A percentile compares a stretch with the other conserved stretches of the same genome.
Conservation (phyloP, 352 stramenopile genomes). For the Phytophthora sp. region DNA sequence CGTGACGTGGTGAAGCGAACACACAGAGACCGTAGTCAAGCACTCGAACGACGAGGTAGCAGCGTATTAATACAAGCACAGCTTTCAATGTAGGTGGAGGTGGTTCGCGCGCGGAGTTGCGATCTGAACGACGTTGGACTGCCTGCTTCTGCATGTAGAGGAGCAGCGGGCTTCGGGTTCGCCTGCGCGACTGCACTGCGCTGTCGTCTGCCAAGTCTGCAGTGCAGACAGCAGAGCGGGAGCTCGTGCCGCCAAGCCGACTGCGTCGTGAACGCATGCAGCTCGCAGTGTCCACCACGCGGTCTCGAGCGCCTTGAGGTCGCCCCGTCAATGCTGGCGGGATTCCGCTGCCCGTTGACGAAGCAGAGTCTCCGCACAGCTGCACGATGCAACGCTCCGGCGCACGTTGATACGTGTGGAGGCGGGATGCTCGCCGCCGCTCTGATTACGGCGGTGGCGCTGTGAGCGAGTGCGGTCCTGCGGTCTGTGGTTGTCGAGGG, state of each 20-base stretch:
- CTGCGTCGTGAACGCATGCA: not conserved
- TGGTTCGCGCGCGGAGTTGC: no score
- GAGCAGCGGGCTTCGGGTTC: no score
- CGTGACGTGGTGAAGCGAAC: constrained; percentile 54
- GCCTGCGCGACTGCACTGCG: not conserved
- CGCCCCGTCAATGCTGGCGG: not conserved
- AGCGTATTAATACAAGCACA: not conserved
- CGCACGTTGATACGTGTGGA: constrained; percentile 7
- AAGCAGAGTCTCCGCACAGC: constrained; percentile 2
- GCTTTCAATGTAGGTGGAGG: no score
- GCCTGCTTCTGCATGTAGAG: no score
- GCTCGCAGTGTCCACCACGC: no score
- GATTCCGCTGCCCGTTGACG: not conserved
- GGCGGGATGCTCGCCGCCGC: not conserved
- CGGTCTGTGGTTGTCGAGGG: no score
- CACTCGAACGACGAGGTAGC: not conserved
- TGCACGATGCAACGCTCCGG: constrained; percentile 20
- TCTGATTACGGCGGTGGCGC: not conserved
- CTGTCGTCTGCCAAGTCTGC: no score
- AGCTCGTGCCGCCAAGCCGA: not conserved
- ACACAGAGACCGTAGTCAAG: no score
- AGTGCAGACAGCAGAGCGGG: not conserved
- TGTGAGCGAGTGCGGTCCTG: not conserved
- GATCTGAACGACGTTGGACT: no score
- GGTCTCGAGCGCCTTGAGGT: no score